Evolutionary conservation across 139 green algal genomes (phyloP).

Genomic region (Zygnema cylindricum): DNA sequence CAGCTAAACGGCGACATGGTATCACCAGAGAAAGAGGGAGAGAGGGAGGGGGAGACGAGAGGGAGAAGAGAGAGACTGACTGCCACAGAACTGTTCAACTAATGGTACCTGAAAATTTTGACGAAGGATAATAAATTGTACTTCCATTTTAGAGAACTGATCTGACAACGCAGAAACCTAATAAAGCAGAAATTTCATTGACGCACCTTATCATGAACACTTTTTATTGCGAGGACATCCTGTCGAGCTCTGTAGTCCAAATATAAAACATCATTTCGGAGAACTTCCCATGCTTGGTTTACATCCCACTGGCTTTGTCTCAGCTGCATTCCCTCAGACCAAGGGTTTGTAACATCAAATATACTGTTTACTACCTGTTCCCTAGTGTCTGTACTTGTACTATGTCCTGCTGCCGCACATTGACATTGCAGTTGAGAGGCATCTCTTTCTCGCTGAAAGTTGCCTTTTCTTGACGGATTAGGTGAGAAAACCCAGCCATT

Average conservation of each 20-base stretch:
- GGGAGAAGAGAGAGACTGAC: conserved; percentile 15
- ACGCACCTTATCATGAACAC: conserved; percentile 34
- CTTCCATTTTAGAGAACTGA: no score
- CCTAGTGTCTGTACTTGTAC: neutral
- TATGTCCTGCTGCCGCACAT: neutral
- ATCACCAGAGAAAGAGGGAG: neutral
- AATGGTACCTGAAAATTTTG: no score
- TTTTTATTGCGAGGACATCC: conserved; percentile 50
- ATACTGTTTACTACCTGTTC: neutral
- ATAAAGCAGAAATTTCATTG: no score
- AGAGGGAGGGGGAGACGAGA: neutral
- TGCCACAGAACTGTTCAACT: no score
- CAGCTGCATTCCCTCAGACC: neutral
- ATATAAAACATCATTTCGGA: conserved; percentile 40
- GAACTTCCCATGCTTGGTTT: conserved; percentile 31
- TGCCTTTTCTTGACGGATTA: no score
- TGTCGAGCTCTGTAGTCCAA: conserved; percentile 42
- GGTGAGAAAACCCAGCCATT: no score
- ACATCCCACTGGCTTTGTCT: conserved; percentile 13
- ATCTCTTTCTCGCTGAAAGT: no score
- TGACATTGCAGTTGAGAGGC: conserved; percentile 2
- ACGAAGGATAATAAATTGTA: no score
- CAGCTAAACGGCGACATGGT: no score
- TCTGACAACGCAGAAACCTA: no score
- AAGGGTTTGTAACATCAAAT: conserved; percentile 14